Evolutionary conservation across 2,329 filamentous ascomycete species (phyloP), one percentile per base, ranked within the genome.

Genomic region (Emydomyces testavorans): DNA sequence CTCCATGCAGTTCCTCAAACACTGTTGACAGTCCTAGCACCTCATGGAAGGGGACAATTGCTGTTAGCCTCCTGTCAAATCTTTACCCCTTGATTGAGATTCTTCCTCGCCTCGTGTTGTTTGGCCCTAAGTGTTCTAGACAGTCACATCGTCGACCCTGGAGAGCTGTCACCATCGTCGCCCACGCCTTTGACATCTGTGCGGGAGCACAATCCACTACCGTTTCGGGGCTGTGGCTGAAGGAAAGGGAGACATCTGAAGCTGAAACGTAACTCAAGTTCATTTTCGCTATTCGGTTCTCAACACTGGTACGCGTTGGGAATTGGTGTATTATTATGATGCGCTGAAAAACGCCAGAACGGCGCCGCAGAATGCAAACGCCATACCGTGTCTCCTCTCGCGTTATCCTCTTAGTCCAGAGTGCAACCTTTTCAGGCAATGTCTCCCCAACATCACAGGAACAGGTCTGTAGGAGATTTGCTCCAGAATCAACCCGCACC

Each of bases 381-480:
- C 38, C 35, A 46, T 38, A 46, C 43, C 28, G 23, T 29, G 43
- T 31, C 32, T 15, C 21, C 32, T 20, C 29, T 23, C 21, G 31
- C 43, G 35, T 42, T 28, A 16, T 34, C 29, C 8, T 31, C 29
- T n/a, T 8, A 31, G 11, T 11, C 29, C 11, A 31, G n/a, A n/a
- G 29, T n/a, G 29, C 29, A 13, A n/a, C 4, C 20, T 23, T 11
- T 11, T 29, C 41, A 24, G 7, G 15, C 10, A 45, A 49, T 49
- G 46, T 21, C 38, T 6, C 20, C 16, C 15, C 46, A 37, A 23
- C 46, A 43, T 20, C 26, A 34, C 11, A 32, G 45, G 35, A 39
- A 47, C 36, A 40, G 26, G 28, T 47, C 45, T n/a, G 45, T 23
- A 16, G 43, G 43, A 37, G 43, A 37, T 21, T 7, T 38, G 35